Evolutionary conservation across 1,284 basidiomycete genomes (phyloP), one percentile per base, ranked within the genome.

Genomic region (Porodaedalea pini): DNA sequence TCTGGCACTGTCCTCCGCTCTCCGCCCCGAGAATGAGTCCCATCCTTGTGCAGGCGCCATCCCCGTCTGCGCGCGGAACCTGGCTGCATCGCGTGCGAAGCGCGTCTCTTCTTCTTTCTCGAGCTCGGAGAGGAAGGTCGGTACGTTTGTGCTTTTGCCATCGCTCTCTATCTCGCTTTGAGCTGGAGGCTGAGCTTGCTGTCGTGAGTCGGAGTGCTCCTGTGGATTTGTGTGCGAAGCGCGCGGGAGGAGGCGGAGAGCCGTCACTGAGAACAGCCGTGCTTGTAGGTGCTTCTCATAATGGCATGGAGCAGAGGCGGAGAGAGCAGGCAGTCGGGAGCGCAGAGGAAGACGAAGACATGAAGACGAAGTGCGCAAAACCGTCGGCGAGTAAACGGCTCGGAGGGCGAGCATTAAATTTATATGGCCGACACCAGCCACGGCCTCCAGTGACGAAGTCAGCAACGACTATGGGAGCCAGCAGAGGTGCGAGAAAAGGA

Each of bases 281-380:
- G 27, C 21, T 52, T 41, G 32, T 8, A 52, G 25, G 15, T 10
- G 3, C 15, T 6, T 11, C n/a, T 47, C 27, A 31, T 27, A 47
- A 31, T 11, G 44, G 29, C 4, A 47, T 15, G 15, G 15, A 15
- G 25, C 8, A n/a, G 2, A 40, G 23, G 17, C 21, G 32, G 4
- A n/a, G 51, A 23, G 17, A 53, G 39, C 11, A 53, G n/a, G 17
- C 3, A 11, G 5, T 7, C 17, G 37, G 40, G 19, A 39, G 23
- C n/a, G 32, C 15, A 7, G 44, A 19, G 17, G 11, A 32, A 54
- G 45, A 41, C 57, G 57, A 27, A 58, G 43, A 54, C 57, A 58
- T 41, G 51, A 17, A 21, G 54, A 50, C 13, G 31, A 34, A 17
- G 37, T n/a, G 34, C 27, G 44, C 23, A 53, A 32, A 15, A 44